phyloP scores from a whole-genome alignment of 306 rosid genomes.

The Biancaea sappan region DNA sequence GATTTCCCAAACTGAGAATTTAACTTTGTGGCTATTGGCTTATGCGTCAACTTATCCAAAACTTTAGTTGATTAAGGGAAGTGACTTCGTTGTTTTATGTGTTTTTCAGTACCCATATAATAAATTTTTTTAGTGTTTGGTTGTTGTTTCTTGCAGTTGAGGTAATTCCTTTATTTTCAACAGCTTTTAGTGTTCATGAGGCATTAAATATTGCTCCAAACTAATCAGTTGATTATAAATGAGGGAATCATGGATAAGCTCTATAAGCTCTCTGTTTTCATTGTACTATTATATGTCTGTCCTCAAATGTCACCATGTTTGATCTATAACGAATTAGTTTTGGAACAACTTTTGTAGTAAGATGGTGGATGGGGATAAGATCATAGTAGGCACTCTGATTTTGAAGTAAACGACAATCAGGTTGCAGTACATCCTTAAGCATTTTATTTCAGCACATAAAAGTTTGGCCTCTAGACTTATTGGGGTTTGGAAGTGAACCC shows the following conservation, averaged over 20 bases:
- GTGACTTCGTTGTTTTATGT: neutral
- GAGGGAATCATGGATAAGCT: neutral
- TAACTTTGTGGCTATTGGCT: neutral
- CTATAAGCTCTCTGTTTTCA: neutral
- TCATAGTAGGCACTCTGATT: neutral
- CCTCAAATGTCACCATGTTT: neutral
- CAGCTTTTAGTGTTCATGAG: neutral
- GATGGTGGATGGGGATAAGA: neutral
- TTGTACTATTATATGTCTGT: neutral
- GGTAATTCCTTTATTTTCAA: neutral
- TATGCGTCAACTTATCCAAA: neutral
- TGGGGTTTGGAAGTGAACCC: neutral
- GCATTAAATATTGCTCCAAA: neutral
- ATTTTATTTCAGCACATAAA: neutral
- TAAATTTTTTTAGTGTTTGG: neutral
- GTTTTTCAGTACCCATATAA: slow-evolving; percentile 3
- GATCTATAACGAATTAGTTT: neutral
- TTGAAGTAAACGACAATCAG: neutral
- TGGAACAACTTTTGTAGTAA: neutral
- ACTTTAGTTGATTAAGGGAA: neutral
- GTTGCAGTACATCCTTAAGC: neutral
- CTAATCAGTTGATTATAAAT: neutral
- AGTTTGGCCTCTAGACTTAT: neutral
- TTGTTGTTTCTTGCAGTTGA: neutral
- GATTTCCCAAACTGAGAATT: neutral